Percentiles rank a stretch among this genome's conserved stretches.
Conservation (phyloP, 768 basidiomycete species). For the Omphalotus guepiniiformis region DNA sequence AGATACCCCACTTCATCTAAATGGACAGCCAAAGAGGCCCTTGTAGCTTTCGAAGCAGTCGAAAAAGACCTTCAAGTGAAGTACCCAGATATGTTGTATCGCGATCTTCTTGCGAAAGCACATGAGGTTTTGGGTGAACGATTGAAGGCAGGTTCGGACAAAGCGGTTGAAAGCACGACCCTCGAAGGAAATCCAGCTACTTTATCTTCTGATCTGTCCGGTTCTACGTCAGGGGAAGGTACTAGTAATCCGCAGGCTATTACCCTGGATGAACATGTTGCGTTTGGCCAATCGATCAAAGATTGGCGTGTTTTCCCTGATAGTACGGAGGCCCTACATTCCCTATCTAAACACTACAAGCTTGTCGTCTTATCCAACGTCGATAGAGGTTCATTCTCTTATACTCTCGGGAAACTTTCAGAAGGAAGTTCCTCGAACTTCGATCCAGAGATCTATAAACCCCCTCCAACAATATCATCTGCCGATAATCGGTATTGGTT, state of each 20-base stretch:
- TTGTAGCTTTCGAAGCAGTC: slow-evolving; percentile 46
- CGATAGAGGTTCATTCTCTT: slow-evolving; percentile 57
- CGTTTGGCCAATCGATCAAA: slow-evolving; percentile 57
- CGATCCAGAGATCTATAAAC: neutral
- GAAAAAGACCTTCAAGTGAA: slow-evolving; percentile 57
- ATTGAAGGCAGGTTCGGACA: slow-evolving; percentile 27
- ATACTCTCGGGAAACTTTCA: slow-evolving; percentile 54
- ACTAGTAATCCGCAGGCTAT: neutral
- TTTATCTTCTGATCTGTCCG: slow-evolving; percentile 15
- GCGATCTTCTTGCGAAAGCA: slow-evolving; percentile 52
- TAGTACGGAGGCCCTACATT: slow-evolving; percentile 52
- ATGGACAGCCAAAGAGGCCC: slow-evolving; percentile 49
- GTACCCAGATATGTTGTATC: slow-evolving; percentile 56
- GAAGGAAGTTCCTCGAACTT: slow-evolving; percentile 26
- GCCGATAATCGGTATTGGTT: slow-evolving; percentile 34
- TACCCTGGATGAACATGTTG: slow-evolving; percentile 29
- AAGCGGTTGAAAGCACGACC: slow-evolving; percentile 12
- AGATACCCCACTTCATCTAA: slow-evolving; percentile 32
- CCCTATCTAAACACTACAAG: slow-evolving; percentile 58
- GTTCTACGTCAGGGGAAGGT: slow-evolving; percentile 4
- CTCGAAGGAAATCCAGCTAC: slow-evolving; percentile 17
- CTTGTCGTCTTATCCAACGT: slow-evolving; percentile 77
- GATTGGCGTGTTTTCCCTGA: slow-evolving; percentile 69
- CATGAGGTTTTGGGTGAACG: slow-evolving; percentile 34
- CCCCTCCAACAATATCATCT: slow-evolving; percentile 10